Evolutionary conservation across 371 early-diverging fungal genomes (phyloP), one percentile per base, ranked within the genome.

Genomic region (Basidiobolus meristosporus): DNA sequence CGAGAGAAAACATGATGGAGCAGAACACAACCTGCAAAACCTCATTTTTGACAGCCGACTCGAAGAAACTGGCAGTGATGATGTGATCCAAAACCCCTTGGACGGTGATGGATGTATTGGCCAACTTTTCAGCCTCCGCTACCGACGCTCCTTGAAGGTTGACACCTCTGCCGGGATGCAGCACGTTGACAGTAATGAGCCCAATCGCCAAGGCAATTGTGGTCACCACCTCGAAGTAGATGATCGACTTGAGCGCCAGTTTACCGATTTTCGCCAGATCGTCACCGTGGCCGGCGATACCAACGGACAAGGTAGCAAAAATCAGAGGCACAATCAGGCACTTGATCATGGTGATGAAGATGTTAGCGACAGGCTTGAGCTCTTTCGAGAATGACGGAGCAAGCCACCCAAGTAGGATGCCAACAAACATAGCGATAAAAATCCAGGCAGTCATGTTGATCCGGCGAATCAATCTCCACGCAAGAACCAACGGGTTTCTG

Each of bases 271-370:
- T 53, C 7, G 46, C 53, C 26, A 79, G 54, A 52, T 79, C 76
- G 42, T 76, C 76, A n/a, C 70, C 69, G 42, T 84, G 85, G 11
- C 80, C 75, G 21, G 68, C 69, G 50, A 83, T 80, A 39, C 77
- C 85, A 30, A 75, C 70, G 22, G 77, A 70, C 2, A 81, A 50
- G 2, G 70, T 71, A 2, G 73, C 64, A 51, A 80, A 80, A 36
- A 84, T 70, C 21, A 84, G 54, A 26, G 85, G 85, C 1, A 60
- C 64, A 31, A 74, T 75, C 26, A 80, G 52, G 34, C 62, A 59
- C 34, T 73, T 68, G 44, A 83, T 69, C 74, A 81, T 73, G n/a
- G 58, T 62, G 51, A 82, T 52, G 40, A 74, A 77, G 4, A 65
- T 56, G 5, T 52, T 53, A 20, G 71, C 70, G 16, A 77, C 40